Base-by-base conservation (phyloP, 2,329 filamentous ascomycete species). In the Hypoxylon sp. region DNA sequence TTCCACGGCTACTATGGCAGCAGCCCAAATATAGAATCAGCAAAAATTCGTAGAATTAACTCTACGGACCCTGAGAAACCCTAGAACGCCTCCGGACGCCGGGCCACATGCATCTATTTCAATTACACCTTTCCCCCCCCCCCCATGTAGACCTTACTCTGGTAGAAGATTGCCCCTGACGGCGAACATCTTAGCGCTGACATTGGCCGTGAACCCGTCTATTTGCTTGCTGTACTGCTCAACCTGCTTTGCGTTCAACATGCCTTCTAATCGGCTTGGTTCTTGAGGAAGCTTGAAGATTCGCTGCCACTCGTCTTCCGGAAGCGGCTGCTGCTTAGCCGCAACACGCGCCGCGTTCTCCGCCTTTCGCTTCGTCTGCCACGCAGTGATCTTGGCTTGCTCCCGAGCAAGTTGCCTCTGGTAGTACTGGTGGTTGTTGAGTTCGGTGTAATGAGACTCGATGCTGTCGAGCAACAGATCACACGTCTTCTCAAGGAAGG, bases 391-490 rank as follows among this genome's bases (percentile, higher is more conserved):
- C 89, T 98, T 99, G 77, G 92, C 85, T 85, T 99, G 96, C 85
- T 99, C 96, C 75, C 96, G 93, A 59, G 91, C 92, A 64, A 98
- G 87, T 78, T 97, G 94, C 77, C 96, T 90, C 84, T 98, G 94
- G 86, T 98, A 98, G 88, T 88, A 89, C 82, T 98, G 94, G 85
- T 97, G 96, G 88, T 99, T 99, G 89, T 98, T 98, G 80, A 97
- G 92, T 83, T 99, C 96, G 67, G 94, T 97, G 85, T 98, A 96
- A 86, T 99, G 96, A 62, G 92, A 92, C 86, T 99, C 96, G 80
- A 99, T 97, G 85, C 92, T 94, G 79, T 99, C 96, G 70, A 98
- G 90, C 63, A 99, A 89, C 74, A 98, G 89, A 79, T 99, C 95
- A 84, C 94, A 97, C 57, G 95, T 97, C 89, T 98, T 97, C 87